These are phyloP conservation scores for Metarhizium guizhouense DNA, from an alignment of 2,329 filamentous ascomycete species.

Conservation along the genomic window DNA sequence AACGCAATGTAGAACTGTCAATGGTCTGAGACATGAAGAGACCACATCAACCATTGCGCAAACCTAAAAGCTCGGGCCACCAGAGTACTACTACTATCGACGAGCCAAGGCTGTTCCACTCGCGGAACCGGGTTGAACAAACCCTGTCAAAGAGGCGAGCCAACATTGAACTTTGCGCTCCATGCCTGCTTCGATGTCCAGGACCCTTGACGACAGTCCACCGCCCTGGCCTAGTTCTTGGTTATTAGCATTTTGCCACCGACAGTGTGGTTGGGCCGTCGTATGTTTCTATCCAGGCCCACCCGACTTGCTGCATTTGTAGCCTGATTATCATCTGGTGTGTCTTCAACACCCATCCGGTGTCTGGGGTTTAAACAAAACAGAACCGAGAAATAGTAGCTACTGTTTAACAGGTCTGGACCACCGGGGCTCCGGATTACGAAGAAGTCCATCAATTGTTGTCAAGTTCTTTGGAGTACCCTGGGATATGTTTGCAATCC, in stretches of 20 bases:
- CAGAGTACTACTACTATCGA: neutral
- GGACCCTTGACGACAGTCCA: neutral
- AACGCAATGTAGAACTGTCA: neutral
- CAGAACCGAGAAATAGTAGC: neutral
- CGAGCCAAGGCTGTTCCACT: neutral
- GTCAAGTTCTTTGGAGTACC: neutral
- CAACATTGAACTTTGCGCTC: neutral
- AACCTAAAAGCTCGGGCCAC: neutral
- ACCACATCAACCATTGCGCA: neutral
- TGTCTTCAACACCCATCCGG: neutral
- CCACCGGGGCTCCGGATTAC: too few species aligned
- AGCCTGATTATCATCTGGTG: neutral
- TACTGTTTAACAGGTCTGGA: too few species aligned
- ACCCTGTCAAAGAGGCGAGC: neutral
- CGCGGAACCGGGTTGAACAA: neutral
- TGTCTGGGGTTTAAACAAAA: neutral
- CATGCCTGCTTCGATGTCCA: neutral
- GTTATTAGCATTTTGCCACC: conserved; percentile 3
- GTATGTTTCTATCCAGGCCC: neutral
- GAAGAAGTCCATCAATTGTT: too few species aligned
- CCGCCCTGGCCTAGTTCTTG: neutral
- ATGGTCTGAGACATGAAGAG: neutral
- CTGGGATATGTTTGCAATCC: neutral
- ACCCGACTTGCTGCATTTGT: neutral
- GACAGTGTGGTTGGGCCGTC: conserved; percentile 6